Percentiles rank a stretch among this genome's conserved stretches.
phyloP scores from a whole-genome alignment of 176 grass and related monocot species.

The Canna indica region DNA sequence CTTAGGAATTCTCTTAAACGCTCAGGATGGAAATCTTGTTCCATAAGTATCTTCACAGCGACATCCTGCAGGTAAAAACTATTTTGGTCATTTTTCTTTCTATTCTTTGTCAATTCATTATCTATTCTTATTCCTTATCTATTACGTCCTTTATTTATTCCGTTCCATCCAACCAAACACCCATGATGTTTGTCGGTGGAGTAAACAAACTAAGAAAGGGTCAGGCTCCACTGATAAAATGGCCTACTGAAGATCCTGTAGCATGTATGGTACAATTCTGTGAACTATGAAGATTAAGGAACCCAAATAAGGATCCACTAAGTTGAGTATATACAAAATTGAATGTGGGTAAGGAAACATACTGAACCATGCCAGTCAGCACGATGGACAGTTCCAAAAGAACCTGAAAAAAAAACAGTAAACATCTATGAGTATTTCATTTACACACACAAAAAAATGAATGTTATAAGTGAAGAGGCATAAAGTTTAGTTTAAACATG shows the following conservation, averaged over 20 bases:
- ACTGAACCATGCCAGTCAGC: slow-evolving; percentile 99
- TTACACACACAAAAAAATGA: neutral
- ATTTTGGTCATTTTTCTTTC: too few species aligned
- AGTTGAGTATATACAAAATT: neutral
- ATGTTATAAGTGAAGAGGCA: neutral
- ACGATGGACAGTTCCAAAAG: slow-evolving; percentile 95
- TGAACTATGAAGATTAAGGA: neutral
- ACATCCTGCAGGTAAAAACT: slow-evolving; percentile 53
- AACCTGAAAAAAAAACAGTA: slow-evolving; percentile 51
- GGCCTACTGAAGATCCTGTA: neutral
- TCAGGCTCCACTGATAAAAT: neutral
- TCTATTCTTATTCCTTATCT: too few species aligned
- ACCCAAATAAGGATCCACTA: neutral
- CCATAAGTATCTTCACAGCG: slow-evolving; percentile 96
- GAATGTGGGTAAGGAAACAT: slow-evolving; percentile 23
- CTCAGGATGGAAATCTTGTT: slow-evolving; percentile 94
- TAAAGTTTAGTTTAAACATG: neutral
- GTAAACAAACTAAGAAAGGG: neutral
- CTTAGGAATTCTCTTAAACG: slow-evolving; percentile 82
- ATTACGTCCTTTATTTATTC: too few species aligned
- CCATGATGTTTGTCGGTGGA: too few species aligned
- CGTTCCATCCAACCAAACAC: too few species aligned
- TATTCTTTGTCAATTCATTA: too few species aligned
- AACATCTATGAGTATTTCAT: neutral
- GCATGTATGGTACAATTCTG: neutral